These are phyloP conservation scores for Triangularia setosa DNA, from an alignment of 2,329 filamentous ascomycete species.

Conservation along the genomic window DNA sequence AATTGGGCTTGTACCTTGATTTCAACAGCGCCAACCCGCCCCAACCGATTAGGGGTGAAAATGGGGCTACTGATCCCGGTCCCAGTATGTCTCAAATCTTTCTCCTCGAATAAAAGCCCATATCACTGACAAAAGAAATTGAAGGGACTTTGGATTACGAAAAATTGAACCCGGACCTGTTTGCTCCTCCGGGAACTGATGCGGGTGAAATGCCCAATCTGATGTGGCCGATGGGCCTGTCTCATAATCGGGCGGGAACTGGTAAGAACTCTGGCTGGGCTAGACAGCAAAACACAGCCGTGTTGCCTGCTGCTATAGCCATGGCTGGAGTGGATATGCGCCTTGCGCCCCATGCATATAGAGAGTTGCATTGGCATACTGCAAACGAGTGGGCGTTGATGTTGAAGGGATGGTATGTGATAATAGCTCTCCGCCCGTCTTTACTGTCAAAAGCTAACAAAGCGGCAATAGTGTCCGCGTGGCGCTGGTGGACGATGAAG, in stretches of 20 bases:
- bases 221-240: constrained; percentile 53
- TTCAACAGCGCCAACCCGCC: constrained; percentile 49
- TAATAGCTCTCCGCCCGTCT: too few species aligned
- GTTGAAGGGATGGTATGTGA: constrained; percentile 42
- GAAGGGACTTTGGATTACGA: constrained; percentile 44
- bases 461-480: constrained; percentile 38
- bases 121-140: not conserved
- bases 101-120: not conserved
- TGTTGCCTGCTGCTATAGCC: constrained; percentile 45
- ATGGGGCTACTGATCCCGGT: constrained; percentile 49
- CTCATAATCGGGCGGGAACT: constrained; percentile 44
- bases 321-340: constrained; percentile 61
- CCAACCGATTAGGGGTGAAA: constrained; percentile 51
- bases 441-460: not conserved
- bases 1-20: constrained; percentile 51
- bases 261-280: constrained; percentile 48
- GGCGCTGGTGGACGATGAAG: constrained; percentile 27
- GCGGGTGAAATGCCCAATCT: constrained; percentile 43
- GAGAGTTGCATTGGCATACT: constrained; percentile 62
- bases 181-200: constrained; percentile 52
- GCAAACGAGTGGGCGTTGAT: constrained; percentile 51
- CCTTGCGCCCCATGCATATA: constrained; percentile 53
- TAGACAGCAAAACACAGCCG: constrained; percentile 48
- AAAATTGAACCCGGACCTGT: constrained; percentile 50
- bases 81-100: constrained; percentile 31